Conservation (phyloP, 495 filamentous ascomycete species). For the Hypoxylon intermedium region DNA sequence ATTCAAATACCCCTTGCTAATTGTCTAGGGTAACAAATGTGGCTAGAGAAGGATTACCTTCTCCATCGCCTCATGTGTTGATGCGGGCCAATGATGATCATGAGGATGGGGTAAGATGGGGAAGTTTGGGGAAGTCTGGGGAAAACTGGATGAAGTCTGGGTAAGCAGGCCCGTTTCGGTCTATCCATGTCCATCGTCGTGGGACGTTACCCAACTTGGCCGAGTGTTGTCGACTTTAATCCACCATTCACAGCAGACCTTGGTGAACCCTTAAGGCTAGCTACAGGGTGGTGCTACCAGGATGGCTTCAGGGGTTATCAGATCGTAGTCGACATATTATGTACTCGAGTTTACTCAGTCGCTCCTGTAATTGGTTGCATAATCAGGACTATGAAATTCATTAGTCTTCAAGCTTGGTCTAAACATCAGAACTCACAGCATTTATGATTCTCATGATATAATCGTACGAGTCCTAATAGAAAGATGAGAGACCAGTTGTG, state of each 20-base stretch:
- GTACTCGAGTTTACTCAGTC: not conserved
- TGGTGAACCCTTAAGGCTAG: not conserved
- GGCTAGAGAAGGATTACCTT: not conserved
- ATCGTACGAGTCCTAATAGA: no score
- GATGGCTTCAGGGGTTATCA: not conserved
- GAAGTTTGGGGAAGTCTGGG: slow-evolving; percentile 26
- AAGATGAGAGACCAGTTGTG: not conserved
- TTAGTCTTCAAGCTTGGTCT: no score
- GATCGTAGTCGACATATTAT: not conserved
- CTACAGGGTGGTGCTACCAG: not conserved
- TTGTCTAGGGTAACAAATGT: not conserved
- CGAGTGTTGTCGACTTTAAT: slow-evolving; percentile 8
- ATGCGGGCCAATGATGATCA: not conserved
- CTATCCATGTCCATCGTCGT: slow-evolving; percentile 5
- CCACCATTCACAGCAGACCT: slow-evolving; percentile 20
- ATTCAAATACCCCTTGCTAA: not conserved
- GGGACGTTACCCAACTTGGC: slow-evolving; percentile 1
- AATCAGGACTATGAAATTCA: no score
- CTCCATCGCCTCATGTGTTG: not conserved
- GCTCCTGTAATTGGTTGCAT: no score
- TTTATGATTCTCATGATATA: no score
- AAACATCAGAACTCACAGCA: no score
- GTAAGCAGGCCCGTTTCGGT: not conserved
- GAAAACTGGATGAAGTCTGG: not conserved
- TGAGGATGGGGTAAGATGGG: slow-evolving; percentile 10